Evolutionary conservation across 305 asterid genomes (phyloP).

Genomic region (Nicotiana rustica): DNA sequence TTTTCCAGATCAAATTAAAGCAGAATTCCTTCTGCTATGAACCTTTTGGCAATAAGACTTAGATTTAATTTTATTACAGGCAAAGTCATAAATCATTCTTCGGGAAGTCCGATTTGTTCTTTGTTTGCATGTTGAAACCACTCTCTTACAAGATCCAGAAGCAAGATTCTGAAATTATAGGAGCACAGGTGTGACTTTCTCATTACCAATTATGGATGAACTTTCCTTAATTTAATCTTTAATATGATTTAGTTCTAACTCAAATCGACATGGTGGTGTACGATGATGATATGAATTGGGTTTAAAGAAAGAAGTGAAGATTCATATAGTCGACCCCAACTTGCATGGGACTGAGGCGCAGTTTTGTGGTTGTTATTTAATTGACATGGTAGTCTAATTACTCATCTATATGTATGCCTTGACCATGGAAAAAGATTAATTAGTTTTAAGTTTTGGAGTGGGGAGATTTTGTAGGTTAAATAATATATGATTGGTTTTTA

Average conservation of each 20-base stretch:
- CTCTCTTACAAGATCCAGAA: constrained; percentile 37
- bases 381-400: too few relatives aligned
- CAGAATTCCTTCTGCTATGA: too few relatives aligned
- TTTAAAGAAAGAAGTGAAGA: background rate
- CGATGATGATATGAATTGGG: background rate
- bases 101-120: constrained; percentile 42
- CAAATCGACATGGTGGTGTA: background rate
- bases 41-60: background rate
- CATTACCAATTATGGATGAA: background rate
- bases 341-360: too few relatives aligned
- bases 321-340: too few relatives aligned
- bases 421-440: background rate
- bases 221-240: background rate
- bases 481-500: background rate
- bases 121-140: constrained; percentile 42
- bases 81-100: constrained; percentile 45
- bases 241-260: background rate
- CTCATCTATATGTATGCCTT: background rate
- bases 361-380: background rate
- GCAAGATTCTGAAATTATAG: constrained; percentile 42
- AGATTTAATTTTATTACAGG: background rate
- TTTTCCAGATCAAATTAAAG: too few relatives aligned
- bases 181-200: constrained; percentile 36
- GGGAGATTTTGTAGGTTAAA: background rate
- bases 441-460: background rate